These are phyloP conservation scores for Aspergillus baeticus DNA, from an alignment of 495 filamentous ascomycete species.

Conservation along the genomic window DNA sequence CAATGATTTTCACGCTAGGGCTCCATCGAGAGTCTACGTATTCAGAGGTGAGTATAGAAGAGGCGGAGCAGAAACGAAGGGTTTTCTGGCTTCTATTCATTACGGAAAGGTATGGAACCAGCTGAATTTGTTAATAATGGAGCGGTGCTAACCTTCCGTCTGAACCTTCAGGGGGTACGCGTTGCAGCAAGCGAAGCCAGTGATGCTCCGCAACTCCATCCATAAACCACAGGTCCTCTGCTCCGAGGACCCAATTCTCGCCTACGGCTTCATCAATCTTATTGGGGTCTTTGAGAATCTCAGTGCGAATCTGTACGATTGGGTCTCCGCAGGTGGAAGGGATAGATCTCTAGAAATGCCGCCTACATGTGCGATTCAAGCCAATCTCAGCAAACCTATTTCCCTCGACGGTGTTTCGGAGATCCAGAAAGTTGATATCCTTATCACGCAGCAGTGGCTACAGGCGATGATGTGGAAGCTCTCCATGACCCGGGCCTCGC, in stretches of 20 bases:
- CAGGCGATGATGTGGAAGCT: slow-evolving; percentile 61
- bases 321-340: slow-evolving; percentile 38
- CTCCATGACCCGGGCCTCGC: slow-evolving; percentile 53
- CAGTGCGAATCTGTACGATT: slow-evolving; percentile 42
- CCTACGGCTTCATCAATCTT: slow-evolving; percentile 54
- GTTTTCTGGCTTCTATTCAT: slow-evolving; percentile 67
- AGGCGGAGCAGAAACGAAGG: slow-evolving; percentile 52
- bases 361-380: slow-evolving; percentile 37
- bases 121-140: background rate
- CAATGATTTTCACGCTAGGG: slow-evolving; percentile 56
- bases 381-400: slow-evolving; percentile 37
- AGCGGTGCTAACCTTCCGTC: too few relatives aligned
- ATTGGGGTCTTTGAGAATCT: slow-evolving; percentile 52
- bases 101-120: slow-evolving; percentile 46
- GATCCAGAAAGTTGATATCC: slow-evolving; percentile 60
- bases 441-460: slow-evolving; percentile 63
- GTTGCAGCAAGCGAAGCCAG: slow-evolving; percentile 54
- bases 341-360: slow-evolving; percentile 39
- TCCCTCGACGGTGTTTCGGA: slow-evolving; percentile 47
- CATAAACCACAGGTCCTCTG: slow-evolving; percentile 46
- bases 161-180: slow-evolving; percentile 37
- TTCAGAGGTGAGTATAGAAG: slow-evolving; percentile 38
- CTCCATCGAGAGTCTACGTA: slow-evolving; percentile 59
- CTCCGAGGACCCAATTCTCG: slow-evolving; percentile 45
- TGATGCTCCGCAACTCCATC: slow-evolving; percentile 52